These are phyloP conservation scores for Pilatotrama ljubarskyi DNA, from an alignment of 768 basidiomycete species.

Conservation along the genomic window DNA sequence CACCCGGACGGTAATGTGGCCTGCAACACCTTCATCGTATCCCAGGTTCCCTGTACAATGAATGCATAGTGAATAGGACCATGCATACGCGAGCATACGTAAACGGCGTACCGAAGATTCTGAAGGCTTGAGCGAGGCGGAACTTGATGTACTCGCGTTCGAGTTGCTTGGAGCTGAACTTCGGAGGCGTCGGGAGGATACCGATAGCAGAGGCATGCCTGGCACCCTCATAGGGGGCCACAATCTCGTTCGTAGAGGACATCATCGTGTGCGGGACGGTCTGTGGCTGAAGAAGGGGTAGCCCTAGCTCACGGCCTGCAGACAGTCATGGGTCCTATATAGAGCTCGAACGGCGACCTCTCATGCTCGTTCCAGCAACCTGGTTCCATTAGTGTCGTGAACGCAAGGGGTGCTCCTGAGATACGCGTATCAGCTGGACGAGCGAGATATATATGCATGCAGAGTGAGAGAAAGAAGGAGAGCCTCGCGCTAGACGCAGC, in stretches of 20 bases:
- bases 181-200: neutral
- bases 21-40: constrained; percentile 49
- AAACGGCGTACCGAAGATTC: constrained; percentile 41
- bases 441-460: neutral
- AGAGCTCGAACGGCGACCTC: too few species aligned
- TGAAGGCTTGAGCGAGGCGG: constrained; percentile 46
- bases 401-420: too few species aligned
- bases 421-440: neutral
- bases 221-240: neutral
- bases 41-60: constrained; percentile 33
- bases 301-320: neutral
- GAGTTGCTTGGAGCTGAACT: neutral
- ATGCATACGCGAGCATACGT: neutral
- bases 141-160: neutral
- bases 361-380: too few species aligned
- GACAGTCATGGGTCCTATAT: neutral
- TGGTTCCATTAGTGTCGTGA: too few species aligned
- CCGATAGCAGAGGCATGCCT: neutral
- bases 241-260: neutral
- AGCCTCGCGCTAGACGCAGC: too few species aligned
- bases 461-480: neutral
- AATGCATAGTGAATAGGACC: too few species aligned
- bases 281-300: neutral
- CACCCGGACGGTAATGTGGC: constrained; percentile 50
- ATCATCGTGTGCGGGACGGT: neutral